These are phyloP conservation scores for Solanum phureja DNA, from an alignment of 257 asterid genomes.

Conservation along the genomic window DNA sequence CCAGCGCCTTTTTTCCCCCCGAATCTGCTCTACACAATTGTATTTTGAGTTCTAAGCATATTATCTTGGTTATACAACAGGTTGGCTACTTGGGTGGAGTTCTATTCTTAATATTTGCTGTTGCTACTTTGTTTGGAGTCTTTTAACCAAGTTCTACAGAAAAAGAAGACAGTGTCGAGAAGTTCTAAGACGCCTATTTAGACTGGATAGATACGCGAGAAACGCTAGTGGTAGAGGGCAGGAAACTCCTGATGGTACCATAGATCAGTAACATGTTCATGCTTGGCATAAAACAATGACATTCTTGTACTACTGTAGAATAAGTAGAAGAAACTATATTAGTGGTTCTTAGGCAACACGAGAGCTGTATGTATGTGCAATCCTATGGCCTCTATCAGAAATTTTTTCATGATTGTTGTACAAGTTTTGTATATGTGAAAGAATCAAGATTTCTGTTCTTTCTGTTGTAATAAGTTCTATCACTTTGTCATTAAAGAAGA, in stretches of 20 bases:
- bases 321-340: background rate
- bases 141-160: conserved; percentile 29
- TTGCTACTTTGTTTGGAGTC: conserved; percentile 84
- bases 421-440: background rate
- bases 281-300: background rate
- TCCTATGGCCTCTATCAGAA: background rate
- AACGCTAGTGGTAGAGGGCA: background rate
- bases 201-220: background rate
- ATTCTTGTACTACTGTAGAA: conserved; percentile 3
- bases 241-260: background rate
- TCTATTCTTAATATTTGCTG: conserved; percentile 62
- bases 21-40: background rate
- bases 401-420: background rate
- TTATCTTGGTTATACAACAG: conserved; percentile 26
- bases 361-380: background rate
- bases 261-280: background rate
- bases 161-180: background rate
- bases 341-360: background rate
- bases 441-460: background rate
- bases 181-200: background rate
- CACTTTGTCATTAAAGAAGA: background rate
- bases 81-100: conserved; percentile 91
- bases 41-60: background rate
- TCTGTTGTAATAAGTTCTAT: background rate
- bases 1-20: background rate